Percentiles rank a stretch among this genome's conserved stretches.
These are phyloP conservation scores for Eucalyptus victrix DNA, from an alignment of 345 rosid genomes.

Conservation along the genomic window DNA sequence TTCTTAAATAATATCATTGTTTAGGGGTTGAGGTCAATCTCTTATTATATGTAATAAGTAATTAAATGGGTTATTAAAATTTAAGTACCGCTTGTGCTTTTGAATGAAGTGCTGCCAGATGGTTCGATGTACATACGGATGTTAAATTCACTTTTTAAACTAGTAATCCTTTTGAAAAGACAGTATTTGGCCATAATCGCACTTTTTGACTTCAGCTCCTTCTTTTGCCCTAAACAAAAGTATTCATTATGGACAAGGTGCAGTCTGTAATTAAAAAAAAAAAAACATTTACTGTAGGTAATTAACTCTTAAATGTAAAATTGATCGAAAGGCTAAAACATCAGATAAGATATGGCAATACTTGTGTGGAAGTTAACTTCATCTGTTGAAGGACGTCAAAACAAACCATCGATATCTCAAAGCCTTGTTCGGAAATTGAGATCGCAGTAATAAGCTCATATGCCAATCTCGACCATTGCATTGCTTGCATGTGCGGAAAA, in stretches of 20 bases:
- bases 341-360: background rate
- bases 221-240: background rate
- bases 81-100: background rate
- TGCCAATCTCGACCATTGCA: background rate
- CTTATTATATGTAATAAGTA: background rate
- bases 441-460: background rate
- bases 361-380: background rate
- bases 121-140: background rate
- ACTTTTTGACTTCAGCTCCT: background rate
- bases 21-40: background rate
- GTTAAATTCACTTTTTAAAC: background rate
- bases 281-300: background rate
- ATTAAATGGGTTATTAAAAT: too few species aligned
- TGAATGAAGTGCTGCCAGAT: background rate
- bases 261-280: background rate
- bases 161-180: background rate
- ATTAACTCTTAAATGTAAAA: background rate
- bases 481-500: background rate
- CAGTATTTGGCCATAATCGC: background rate
- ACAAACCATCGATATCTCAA: background rate
- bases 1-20: too few species aligned
- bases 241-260: background rate
- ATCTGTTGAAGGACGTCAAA: background rate
- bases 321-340: background rate
- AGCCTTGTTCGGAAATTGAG: background rate